Evolutionary conservation across 2,329 filamentous ascomycete genomes (phyloP), one percentile per base, ranked within the genome.

Genomic region (Waltergamsia citrina): DNA sequence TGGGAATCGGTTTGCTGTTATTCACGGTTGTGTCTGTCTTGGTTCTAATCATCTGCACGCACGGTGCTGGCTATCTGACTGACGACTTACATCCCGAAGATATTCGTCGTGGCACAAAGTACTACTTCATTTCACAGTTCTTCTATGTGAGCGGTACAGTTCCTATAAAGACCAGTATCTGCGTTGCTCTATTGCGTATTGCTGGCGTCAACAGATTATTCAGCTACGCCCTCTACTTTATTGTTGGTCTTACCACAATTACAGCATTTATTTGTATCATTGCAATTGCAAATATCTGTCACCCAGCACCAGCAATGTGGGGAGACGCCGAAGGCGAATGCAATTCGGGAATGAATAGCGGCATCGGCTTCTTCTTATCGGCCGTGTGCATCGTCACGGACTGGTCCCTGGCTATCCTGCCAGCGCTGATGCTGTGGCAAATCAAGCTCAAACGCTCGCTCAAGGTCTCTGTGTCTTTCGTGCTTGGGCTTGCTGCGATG

Each of bases 161-260:
- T 1, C 45, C 45, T 7, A 48, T 52, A 34, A 52, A 52, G 19
- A 4, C 36, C 2, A 51, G 48, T 9, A 52, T 52, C 14, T 46
- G 50, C 24, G 41, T 49, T 2, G 49, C 47, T 0, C 45, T 52
- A 27, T 40, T 52, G 4, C 47, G 50, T 10, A 52, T 52, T 4
- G 40, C 49, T 9, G 43, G 23, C 17, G 30, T 38, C 0, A 40
- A 42, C 2, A 42, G 39, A 15, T 34, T 38, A 5, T 45, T 38
- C 19, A 41, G 42, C 4, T 41, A 23, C 34, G 43, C 35, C 1
- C 37, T 47, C 2, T 41, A 35, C 32, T 39, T n/a, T 3, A 23
- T 47, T 25, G 39, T 48, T 2, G 27, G 14, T 3, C 18, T 46
- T 15, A 38, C 38, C 3, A 3, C 25, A 2, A 20, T 47, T 4